These are phyloP conservation scores for Draba incana DNA, from an alignment of 345 rosid genomes.

Conservation along the genomic window DNA sequence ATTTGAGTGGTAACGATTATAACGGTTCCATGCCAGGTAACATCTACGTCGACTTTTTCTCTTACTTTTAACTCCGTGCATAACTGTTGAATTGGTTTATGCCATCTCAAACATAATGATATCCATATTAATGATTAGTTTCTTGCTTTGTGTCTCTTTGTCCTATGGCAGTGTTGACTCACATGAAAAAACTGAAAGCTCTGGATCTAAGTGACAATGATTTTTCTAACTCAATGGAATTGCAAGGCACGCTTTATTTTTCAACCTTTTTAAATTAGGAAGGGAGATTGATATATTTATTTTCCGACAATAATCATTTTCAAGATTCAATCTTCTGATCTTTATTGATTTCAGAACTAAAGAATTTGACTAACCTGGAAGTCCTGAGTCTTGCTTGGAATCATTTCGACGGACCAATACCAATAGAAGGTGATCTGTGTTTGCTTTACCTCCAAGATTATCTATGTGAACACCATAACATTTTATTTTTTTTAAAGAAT, in stretches of 20 bases:
- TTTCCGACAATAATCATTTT: not conserved
- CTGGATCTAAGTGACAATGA: not conserved
- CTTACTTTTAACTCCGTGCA: too few species aligned
- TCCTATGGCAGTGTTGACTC: not conserved
- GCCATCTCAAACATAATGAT: too few species aligned
- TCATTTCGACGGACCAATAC: not conserved
- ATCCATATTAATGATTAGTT: too few species aligned
- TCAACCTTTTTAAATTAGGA: too few species aligned
- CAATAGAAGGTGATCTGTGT: slow-evolving; percentile 10
- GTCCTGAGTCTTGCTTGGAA: slow-evolving; percentile 1
- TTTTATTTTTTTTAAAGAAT: not conserved
- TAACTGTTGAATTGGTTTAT: too few species aligned
- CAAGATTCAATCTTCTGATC: not conserved
- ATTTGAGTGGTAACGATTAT: not conserved
- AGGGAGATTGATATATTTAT: too few species aligned
- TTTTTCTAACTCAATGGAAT: slow-evolving; percentile 5
- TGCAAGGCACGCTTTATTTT: not conserved
- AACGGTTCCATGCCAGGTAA: not conserved
- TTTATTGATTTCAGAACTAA: slow-evolving; percentile 8
- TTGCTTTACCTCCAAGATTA: slow-evolving; percentile 3
- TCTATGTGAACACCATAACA: not conserved
- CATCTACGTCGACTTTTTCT: too few species aligned
- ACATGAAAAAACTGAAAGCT: slow-evolving; percentile 15
- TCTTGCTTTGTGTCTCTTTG: not conserved
- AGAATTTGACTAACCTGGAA: slow-evolving; percentile 4